phyloP scores from a whole-genome alignment of 176 grass and related monocot genomes.

The Aegilops umbellulata region DNA sequence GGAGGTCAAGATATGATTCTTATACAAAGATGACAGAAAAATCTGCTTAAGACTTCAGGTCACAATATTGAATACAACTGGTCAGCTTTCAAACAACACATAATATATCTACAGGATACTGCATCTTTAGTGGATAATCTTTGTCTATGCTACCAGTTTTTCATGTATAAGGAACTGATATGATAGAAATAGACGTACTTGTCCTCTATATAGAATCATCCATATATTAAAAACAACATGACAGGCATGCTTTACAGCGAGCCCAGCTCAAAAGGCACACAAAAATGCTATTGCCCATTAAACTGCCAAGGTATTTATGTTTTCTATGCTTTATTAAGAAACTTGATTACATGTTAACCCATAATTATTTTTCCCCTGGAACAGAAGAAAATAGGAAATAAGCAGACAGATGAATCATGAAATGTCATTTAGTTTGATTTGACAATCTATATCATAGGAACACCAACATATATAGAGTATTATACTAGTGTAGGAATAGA shows the following conservation, averaged over 20 bases:
- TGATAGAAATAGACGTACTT: not conserved
- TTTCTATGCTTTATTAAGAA: not conserved
- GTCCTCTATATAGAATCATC: not conserved
- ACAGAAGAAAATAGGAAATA: not conserved
- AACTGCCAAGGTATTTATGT: not conserved
- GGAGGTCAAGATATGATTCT: not conserved
- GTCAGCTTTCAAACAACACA: not conserved
- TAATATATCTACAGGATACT: not conserved
- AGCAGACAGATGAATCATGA: not conserved
- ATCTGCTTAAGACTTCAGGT: not conserved
- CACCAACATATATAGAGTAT: not conserved
- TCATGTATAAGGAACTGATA: not conserved
- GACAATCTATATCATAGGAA: not conserved
- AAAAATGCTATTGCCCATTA: not conserved
- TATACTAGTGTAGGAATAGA: not conserved
- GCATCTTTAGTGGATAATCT: not conserved
- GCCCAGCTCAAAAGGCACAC: not conserved
- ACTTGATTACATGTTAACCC: not conserved
- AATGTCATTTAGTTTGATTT: slow-evolving; percentile 1
- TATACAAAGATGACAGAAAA: not conserved
- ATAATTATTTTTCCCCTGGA: not conserved
- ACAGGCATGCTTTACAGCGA: slow-evolving; percentile 8
- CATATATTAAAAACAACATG: not conserved
- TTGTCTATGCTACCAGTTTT: not conserved
- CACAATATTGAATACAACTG: not conserved